A percentile compares a stretch with the other conserved stretches of the same genome.
These are phyloP conservation scores for Paecilomyces sp. DNA, from an alignment of 2,329 filamentous ascomycete genomes.

Conservation along the genomic window DNA sequence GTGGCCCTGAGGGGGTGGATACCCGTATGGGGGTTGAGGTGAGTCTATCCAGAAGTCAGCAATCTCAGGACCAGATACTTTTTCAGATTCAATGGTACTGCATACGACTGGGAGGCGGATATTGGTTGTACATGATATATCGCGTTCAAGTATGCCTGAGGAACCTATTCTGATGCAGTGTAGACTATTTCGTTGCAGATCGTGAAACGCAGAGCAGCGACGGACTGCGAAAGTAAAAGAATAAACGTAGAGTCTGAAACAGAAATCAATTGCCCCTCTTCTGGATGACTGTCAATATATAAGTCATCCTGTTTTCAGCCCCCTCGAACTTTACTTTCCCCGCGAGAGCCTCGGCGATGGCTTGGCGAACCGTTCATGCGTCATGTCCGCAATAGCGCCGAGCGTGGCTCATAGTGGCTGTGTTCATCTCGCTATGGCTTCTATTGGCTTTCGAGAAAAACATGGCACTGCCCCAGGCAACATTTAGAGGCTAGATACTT, in stretches of 20 bases:
- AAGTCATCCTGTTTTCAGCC: neutral
- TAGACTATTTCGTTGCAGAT: neutral
- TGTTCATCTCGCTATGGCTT: neutral
- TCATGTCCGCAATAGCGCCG: neutral
- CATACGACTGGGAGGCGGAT: neutral
- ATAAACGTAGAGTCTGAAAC: neutral
- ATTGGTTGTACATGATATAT: neutral
- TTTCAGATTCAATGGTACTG: neutral
- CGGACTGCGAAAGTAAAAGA: neutral
- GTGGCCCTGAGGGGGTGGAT: slow-evolving; percentile 8
- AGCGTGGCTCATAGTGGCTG: neutral
- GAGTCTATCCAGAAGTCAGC: neutral
- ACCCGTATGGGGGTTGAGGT: slow-evolving; percentile 4
- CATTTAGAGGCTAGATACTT: neutral
- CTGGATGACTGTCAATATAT: neutral
- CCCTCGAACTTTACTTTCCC: neutral
- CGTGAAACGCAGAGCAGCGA: neutral
- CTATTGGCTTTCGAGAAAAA: neutral
- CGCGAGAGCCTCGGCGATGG: neutral
- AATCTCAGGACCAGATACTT: neutral
- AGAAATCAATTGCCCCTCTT: neutral
- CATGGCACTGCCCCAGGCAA: neutral
- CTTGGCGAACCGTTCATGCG: neutral
- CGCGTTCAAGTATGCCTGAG: neutral
- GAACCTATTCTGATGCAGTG: neutral